Evolutionary conservation across 441 rosid genomes (phyloP).

Genomic region (Pelargonium australe): DNA sequence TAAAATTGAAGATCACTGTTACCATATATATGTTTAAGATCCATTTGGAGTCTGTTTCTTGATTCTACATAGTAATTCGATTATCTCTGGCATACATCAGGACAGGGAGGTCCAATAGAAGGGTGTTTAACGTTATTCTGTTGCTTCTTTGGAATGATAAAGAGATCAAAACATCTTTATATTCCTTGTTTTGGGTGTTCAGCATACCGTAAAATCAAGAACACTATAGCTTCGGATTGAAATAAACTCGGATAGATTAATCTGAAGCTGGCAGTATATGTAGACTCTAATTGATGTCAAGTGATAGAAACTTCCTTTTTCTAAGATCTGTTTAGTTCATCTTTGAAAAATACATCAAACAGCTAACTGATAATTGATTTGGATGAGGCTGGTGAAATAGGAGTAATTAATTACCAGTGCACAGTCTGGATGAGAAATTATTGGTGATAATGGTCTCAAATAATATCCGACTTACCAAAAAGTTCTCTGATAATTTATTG

Average conservation of each 20-base stretch:
- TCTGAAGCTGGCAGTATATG: neutral
- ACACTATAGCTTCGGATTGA: neutral
- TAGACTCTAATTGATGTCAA: neutral
- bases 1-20: too few species aligned
- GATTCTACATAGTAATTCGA: too few species aligned
- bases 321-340: neutral
- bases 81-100: too few species aligned
- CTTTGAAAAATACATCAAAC: neutral
- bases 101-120: too few species aligned
- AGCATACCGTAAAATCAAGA: neutral
- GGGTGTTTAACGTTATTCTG: too few species aligned
- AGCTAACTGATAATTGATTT: neutral
- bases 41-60: too few species aligned
- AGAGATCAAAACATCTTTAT: neutral
- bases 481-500: neutral
- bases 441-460: too few species aligned
- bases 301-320: neutral
- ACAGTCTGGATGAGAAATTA: neutral
- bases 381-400: neutral
- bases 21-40: too few species aligned
- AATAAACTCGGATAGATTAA: neutral
- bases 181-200: neutral
- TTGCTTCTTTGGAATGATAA: neutral
- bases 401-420: neutral
- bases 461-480: neutral